These are phyloP conservation scores for Sechiopsis laciniata DNA, from an alignment of 306 rosid genomes.

Conservation along the genomic window DNA sequence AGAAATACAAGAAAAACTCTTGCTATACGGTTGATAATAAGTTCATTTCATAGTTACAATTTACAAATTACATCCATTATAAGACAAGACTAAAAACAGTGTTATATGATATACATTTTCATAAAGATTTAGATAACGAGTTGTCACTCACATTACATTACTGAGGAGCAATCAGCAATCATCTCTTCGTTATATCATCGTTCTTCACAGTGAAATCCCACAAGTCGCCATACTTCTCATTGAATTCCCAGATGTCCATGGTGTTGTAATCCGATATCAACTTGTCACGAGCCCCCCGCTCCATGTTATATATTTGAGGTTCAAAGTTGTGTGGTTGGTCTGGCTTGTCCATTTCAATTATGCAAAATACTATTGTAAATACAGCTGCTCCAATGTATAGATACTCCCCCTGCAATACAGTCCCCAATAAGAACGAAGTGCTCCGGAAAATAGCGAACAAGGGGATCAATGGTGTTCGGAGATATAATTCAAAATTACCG, in stretches of 20 bases:
- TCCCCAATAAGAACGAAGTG: not conserved
- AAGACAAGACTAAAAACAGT: not conserved
- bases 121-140: not conserved
- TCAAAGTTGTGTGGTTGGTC: conserved; percentile 90
- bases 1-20: conserved; percentile 4
- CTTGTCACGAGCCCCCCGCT: conserved; percentile 84
- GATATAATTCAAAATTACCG: conserved; percentile 42
- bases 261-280: conserved; percentile 79
- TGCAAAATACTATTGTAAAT: conserved; percentile 66
- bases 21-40: not conserved
- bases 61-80: not conserved
- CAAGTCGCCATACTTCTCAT: conserved; percentile 78
- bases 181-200: conserved; percentile 54
- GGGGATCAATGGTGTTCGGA: not conserved
- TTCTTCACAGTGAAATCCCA: conserved; percentile 84
- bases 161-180: conserved; percentile 17
- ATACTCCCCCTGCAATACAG: conserved; percentile 69
- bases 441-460: not conserved
- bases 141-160: not conserved
- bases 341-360: conserved; percentile 94
- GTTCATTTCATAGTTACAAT: conserved; percentile 12
- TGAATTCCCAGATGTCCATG: conserved; percentile 93
- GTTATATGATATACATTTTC: conserved; percentile 12
- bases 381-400: conserved; percentile 73
- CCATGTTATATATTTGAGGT: conserved; percentile 93